Evolutionary conservation across 306 rosid species (phyloP).

Genomic region (Boehmeria nivea): DNA sequence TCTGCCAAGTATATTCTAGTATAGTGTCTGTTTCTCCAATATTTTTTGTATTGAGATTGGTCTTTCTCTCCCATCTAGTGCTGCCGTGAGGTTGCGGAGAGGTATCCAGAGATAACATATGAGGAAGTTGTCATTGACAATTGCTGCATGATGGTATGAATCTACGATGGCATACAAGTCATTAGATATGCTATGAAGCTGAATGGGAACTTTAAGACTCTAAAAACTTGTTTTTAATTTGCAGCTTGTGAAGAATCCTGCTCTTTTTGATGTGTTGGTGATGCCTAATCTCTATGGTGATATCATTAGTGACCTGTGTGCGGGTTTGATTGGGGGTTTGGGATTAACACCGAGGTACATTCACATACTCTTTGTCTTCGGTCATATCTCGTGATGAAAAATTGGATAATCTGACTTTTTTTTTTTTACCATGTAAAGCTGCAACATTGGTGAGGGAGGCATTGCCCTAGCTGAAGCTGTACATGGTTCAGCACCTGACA

Average conservation of each 20-base stretch:
- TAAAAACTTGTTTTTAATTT: slow-evolving; percentile 13
- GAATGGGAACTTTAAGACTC: too few species aligned
- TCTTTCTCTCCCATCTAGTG: slow-evolving; percentile 46
- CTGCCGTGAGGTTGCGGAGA: slow-evolving; percentile 97
- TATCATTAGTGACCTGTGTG: slow-evolving; percentile 97
- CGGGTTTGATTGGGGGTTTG: slow-evolving; percentile 96
- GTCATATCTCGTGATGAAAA: neutral
- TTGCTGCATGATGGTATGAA: slow-evolving; percentile 96
- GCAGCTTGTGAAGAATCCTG: slow-evolving; percentile 99
- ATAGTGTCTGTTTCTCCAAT: slow-evolving; percentile 3
- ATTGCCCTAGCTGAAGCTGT: slow-evolving; percentile 99
- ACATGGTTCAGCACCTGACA: slow-evolving; percentile 99
- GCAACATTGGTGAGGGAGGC: slow-evolving; percentile 98
- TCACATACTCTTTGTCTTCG: too few species aligned
- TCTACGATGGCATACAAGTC: neutral
- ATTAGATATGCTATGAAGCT: neutral
- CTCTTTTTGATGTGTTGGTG: slow-evolving; percentile 91
- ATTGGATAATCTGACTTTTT: slow-evolving; percentile 15
- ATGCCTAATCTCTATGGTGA: slow-evolving; percentile 99
- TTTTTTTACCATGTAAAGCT: slow-evolving; percentile 49
- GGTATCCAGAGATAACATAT: slow-evolving; percentile 84
- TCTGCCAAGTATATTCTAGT: neutral
- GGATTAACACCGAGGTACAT: slow-evolving; percentile 92
- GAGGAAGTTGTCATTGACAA: slow-evolving; percentile 99
- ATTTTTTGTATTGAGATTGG: slow-evolving; percentile 10